phyloP scores from a whole-genome alignment of 1,284 basidiomycete species.

The Boletus semigastroideus region DNA sequence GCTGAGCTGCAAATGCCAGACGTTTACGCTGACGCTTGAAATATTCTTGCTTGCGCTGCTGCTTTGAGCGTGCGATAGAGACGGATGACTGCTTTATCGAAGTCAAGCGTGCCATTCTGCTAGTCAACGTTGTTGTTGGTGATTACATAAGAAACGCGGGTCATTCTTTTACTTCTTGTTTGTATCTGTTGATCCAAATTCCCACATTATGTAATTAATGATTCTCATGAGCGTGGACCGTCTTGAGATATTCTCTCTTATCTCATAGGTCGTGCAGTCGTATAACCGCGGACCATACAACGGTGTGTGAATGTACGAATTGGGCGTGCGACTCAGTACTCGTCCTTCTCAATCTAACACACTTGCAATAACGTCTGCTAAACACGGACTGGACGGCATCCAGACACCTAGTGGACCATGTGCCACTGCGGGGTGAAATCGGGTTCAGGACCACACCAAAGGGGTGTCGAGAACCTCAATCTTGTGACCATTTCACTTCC shows the following conservation, averaged over 20 bases:
- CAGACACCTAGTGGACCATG: too few species aligned
- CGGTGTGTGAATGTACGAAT: not conserved
- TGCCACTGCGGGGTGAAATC: not conserved
- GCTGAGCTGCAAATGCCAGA: slow-evolving; percentile 23
- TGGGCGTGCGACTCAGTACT: not conserved
- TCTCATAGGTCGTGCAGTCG: not conserved
- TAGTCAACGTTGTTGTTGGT: slow-evolving; percentile 23
- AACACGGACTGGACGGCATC: not conserved
- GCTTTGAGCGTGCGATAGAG: slow-evolving; percentile 16
- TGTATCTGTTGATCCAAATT: slow-evolving; percentile 12
- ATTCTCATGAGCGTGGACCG: too few species aligned
- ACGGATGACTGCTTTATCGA: slow-evolving; percentile 27
- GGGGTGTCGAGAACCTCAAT: not conserved
- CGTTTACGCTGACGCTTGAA: slow-evolving; percentile 17
- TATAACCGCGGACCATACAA: not conserved
- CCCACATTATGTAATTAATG: too few species aligned
- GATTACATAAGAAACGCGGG: not conserved
- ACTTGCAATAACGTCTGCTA: not conserved
- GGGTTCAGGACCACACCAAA: not conserved
- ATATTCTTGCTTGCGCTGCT: slow-evolving; percentile 27
- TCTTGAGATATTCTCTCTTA: not conserved
- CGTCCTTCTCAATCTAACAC: not conserved
- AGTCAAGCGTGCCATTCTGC: slow-evolving; percentile 24
- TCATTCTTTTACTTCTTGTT: slow-evolving; percentile 4
- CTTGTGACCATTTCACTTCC: not conserved